Percentiles rank a stretch among this genome's conserved stretches.
phyloP scores from a whole-genome alignment of 148 eudicot species.

The Nepenthes mirabilis region DNA sequence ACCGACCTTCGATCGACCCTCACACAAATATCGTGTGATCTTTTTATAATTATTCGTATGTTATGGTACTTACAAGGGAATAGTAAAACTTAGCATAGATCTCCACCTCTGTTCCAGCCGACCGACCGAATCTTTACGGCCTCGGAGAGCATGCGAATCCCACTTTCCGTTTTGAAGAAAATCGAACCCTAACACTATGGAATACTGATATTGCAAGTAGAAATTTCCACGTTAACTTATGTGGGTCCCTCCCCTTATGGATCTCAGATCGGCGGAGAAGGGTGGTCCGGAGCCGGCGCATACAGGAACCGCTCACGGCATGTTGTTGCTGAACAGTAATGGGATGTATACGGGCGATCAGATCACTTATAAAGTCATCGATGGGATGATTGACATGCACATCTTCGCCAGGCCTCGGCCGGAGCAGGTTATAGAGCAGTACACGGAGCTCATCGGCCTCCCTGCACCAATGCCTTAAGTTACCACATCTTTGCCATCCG shows the following conservation, averaged over 20 bases:
- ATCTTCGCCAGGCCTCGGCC: slow-evolving; percentile 61
- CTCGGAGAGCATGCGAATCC: slow-evolving; percentile 71
- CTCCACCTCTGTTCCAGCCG: slow-evolving; percentile 50
- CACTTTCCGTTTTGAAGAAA: slow-evolving; percentile 36
- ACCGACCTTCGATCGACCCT: too few relatives aligned
- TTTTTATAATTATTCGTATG: too few relatives aligned
- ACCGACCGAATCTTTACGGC: slow-evolving; percentile 49
- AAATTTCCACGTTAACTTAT: slow-evolving; percentile 38
- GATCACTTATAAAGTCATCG: slow-evolving; percentile 70
- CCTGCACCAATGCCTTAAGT: slow-evolving; percentile 95
- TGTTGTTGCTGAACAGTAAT: slow-evolving; percentile 64
- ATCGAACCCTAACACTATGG: slow-evolving; percentile 75
- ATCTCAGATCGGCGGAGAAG: slow-evolving; percentile 38
- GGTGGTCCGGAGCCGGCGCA: too few relatives aligned
- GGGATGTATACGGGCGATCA: slow-evolving; percentile 70
- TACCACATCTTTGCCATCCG: too few relatives aligned
- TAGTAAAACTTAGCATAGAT: too few relatives aligned
- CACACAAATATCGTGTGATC: too few relatives aligned
- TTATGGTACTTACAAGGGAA: too few relatives aligned
- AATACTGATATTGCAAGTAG: slow-evolving; percentile 38
- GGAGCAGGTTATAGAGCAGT: slow-evolving; percentile 45
- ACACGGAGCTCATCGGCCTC: slow-evolving; percentile 60
- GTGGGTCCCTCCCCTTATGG: slow-evolving; percentile 85
- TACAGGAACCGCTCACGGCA: slow-evolving; percentile 60
- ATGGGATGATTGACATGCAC: slow-evolving; percentile 65